Evolutionary conservation across 2,329 filamentous ascomycete species (phyloP), one percentile per base, ranked within the genome.

Genomic region (Sporothrix sp.): DNA sequence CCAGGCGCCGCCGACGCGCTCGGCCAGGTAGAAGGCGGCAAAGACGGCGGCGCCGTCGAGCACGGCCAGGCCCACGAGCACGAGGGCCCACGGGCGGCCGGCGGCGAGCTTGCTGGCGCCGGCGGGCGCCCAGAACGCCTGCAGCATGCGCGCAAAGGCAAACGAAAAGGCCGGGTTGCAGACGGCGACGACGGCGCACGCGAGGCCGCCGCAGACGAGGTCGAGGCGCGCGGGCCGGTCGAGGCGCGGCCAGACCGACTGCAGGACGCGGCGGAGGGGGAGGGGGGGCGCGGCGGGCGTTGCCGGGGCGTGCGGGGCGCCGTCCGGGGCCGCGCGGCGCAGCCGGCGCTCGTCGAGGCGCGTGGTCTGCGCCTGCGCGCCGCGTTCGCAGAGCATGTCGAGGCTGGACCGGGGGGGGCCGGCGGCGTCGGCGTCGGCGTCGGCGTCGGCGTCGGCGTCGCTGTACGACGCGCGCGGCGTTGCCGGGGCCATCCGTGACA

Each of bases 1-100:
- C 91, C 91, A 97, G 1, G 74, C 63, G 60, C 95, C 85, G 1
- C 79, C 86, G 11, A 75, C 78, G 23, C 71, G 68, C 56, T 95
- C 88, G 6, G 94, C 73, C 8, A 86, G 66, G 61, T 84, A 90
- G 33, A 85, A 81, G 53, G 82, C 79, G 0, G 74, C 62, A 36
- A 83, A 91, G 0, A 76, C 79, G 13, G 81, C 73, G 1, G 78
- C 38, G 0, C 81, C 84, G 57, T 95, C 87, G 0, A 75, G 61
- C 11, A 81, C 58, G 0, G 87, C 82, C 4, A 95, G 73, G 0
- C 72, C 75, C 0, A 91, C 67, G 5, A 96, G 79, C 1, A 72
- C 70, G 13, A 89, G 65, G 0, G 87, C 82, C 78, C 87, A 96
- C 50, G 67, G 75, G 33, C 76, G 70, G 0, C 82, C 78, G 7